Percentiles rank a stretch among this genome's conserved stretches.
phyloP scores from a whole-genome alignment of 495 filamentous ascomycete genomes.

The Penicillium manginii region DNA sequence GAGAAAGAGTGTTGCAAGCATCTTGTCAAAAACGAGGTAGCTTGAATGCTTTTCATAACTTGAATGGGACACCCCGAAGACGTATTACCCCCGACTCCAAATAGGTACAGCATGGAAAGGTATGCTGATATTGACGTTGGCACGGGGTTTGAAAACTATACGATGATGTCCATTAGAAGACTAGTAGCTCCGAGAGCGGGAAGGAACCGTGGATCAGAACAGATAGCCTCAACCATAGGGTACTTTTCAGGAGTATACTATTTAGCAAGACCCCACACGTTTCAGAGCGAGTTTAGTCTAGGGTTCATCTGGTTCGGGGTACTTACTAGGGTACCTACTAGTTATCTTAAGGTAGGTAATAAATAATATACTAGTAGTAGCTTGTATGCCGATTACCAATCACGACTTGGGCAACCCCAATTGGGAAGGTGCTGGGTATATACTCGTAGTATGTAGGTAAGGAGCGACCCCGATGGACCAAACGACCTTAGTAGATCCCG shows the following conservation, averaged over 20 bases:
- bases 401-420: no score
- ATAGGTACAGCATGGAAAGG: neutral
- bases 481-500: neutral
- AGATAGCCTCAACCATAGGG: neutral
- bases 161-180: neutral
- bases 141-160: neutral
- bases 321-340: no score
- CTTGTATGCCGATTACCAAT: no score
- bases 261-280: no score
- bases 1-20: neutral
- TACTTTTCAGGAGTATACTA: no score
- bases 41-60: neutral
- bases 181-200: neutral
- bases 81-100: neutral
- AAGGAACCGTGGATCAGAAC: neutral
- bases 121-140: neutral
- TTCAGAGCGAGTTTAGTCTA: no score
- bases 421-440: neutral
- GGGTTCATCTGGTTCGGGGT: no score
- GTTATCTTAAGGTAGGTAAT: no score
- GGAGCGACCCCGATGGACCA: neutral
- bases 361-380: no score
- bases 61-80: neutral
- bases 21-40: neutral
- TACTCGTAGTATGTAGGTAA: neutral